Evolutionary conservation across 2,329 filamentous ascomycete species (phyloP), one percentile per base, ranked within the genome.

Genomic region (Clarireedia monteithiana): DNA sequence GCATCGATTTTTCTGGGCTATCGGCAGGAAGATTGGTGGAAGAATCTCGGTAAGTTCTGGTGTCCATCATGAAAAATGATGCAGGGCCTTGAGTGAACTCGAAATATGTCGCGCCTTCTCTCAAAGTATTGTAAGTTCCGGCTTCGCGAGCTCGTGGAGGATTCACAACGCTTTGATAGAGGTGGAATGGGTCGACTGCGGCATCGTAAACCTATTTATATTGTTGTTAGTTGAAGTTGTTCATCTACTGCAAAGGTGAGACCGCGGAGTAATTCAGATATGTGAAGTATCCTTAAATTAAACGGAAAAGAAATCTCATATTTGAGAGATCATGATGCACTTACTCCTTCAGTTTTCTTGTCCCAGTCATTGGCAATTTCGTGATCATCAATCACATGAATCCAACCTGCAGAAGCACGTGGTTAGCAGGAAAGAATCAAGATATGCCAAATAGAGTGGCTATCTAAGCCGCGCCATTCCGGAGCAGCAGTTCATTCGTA

Each of bases 331-430:
- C 12, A 44, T 20, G 4, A 5, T 20, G 38, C n/a, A 50, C 53
- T 45, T 0, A 95, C 81, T 5, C 89, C 88, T 0, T 89, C 91
- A 14, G 82, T 86, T 68, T 92, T 94, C 17, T 80, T 77, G 58
- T 86, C 84, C 91, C 91, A 97, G 72, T 97, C 94, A 64, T 99
- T 97, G 5, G 82, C 81, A 59, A 99, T 96, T 69, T 99, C 94
- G 66, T 99, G 94, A 69, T 99, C 94, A 67, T 99, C 94, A 14
- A 96, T 81, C 2, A 95, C 91, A 67, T 99, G 94, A 46, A 97
- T 89, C 94, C 94, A 99, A 38, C 53, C 53, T 55, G 17, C 20
- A 20, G 24, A 20, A 7, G 10, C 40, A 44, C 2, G 6, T 14
- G 3, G 14, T 24, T 6, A 15, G 36, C 36, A 55, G 47, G 47